Evolutionary conservation across 352 stramenopile species (phyloP).

Genomic region (Phytophthora colocasiae): DNA sequence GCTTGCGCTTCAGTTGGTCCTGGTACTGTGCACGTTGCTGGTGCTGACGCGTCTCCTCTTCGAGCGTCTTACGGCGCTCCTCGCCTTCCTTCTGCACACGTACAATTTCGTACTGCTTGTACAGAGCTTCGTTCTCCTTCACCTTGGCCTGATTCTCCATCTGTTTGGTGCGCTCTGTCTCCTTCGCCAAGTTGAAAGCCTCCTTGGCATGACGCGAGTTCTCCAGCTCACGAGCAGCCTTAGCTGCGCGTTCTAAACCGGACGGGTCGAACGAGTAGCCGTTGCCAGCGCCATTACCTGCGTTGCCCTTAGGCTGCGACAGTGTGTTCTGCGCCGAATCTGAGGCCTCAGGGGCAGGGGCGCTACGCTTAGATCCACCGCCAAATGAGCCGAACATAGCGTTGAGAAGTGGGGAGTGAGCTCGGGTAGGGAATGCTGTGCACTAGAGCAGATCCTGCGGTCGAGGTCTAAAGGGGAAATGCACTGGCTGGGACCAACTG

Average conservation of each 20-base stretch:
- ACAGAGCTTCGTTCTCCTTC: slow-evolving; percentile 91
- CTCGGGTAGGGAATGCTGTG: slow-evolving; percentile 1
- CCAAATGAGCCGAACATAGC: slow-evolving; percentile 81
- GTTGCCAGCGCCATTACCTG: slow-evolving; percentile 30
- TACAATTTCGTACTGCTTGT: slow-evolving; percentile 95
- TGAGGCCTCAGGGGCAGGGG: slow-evolving; percentile 31
- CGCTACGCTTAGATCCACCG: slow-evolving; percentile 42
- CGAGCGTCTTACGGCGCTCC: slow-evolving; percentile 96
- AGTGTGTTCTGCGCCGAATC: slow-evolving; percentile 44
- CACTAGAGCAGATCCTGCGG: slow-evolving; percentile 15
- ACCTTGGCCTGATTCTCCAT: slow-evolving; percentile 92
- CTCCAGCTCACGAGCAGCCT: slow-evolving; percentile 98
- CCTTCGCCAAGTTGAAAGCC: slow-evolving; percentile 96
- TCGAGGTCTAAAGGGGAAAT: slow-evolving; percentile 29
- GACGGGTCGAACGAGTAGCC: slow-evolving; percentile 96
- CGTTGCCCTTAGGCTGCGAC: slow-evolving; percentile 38
- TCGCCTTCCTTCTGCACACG: slow-evolving; percentile 97
- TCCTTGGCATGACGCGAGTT: slow-evolving; percentile 93
- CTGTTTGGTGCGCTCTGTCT: slow-evolving; percentile 96
- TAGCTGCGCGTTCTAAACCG: slow-evolving; percentile 96
- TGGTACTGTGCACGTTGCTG: slow-evolving; percentile 97
- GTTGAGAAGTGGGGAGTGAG: background rate
- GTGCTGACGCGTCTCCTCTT: slow-evolving; percentile 98
- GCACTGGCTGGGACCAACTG: slow-evolving; percentile 38
- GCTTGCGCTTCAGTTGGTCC: slow-evolving; percentile 99